Conservation (phyloP, 768 basidiomycete genomes). For the Trametes cubensis region DNA sequence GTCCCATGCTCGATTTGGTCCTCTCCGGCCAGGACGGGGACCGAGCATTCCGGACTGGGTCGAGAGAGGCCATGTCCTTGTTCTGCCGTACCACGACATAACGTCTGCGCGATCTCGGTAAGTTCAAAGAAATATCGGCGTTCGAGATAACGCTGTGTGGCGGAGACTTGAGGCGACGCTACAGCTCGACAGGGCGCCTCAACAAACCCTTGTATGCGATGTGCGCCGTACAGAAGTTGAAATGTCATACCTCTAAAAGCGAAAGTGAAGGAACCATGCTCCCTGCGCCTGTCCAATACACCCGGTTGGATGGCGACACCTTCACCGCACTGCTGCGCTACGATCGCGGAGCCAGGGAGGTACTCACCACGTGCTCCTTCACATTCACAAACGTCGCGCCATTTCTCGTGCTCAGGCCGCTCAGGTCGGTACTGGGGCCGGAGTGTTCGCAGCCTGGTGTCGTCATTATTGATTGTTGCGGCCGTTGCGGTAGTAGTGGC, state of each 20-base stretch:
- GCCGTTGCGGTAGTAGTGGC: background rate
- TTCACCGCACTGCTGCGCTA: background rate
- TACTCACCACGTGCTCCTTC: constrained; percentile 5
- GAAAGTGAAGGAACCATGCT: background rate
- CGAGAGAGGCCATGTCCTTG: background rate
- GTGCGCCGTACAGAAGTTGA: background rate
- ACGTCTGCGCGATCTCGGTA: background rate
- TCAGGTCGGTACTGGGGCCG: background rate
- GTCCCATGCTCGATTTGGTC: constrained; percentile 21
- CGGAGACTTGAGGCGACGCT: too few species aligned
- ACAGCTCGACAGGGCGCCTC: too few species aligned
- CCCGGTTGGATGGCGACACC: background rate
- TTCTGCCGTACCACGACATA: background rate
- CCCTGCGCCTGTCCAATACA: background rate
- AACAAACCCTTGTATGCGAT: background rate
- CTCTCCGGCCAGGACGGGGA: constrained; percentile 13
- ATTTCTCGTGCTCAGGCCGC: background rate
- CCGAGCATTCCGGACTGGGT: constrained; percentile 14
- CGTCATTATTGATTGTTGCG: background rate
- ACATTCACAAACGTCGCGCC: background rate
- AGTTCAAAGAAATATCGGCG: background rate
- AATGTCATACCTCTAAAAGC: background rate
- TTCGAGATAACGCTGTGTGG: background rate
- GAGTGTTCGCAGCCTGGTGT: background rate
- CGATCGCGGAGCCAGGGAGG: background rate